Conservation (phyloP, 2,329 filamentous ascomycete genomes). For the Colletotrichum orchidophilum region DNA sequence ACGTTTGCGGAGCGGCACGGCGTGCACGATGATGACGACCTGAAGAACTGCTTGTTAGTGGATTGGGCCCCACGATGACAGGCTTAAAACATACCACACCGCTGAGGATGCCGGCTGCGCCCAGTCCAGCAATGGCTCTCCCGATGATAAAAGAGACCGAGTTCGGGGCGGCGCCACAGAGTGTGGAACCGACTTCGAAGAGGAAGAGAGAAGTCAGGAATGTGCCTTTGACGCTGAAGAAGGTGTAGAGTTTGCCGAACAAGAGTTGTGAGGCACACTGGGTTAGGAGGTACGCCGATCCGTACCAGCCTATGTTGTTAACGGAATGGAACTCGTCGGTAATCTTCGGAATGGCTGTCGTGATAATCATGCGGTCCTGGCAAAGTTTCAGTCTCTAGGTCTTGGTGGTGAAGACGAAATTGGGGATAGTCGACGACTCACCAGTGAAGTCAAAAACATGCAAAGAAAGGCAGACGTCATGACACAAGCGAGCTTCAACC, state of each 20-base stretch:
- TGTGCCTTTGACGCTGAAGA: slow-evolving; percentile 38
- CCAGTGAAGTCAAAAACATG: slow-evolving; percentile 39
- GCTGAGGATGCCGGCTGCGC: slow-evolving; percentile 45
- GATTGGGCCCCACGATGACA: background rate
- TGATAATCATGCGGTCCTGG: slow-evolving; percentile 60
- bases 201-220: slow-evolving; percentile 38
- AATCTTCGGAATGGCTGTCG: slow-evolving; percentile 45
- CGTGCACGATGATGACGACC: slow-evolving; percentile 40
- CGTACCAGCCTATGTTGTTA: slow-evolving; percentile 42
- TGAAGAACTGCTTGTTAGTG: slow-evolving; percentile 48
- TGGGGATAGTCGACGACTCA: background rate
- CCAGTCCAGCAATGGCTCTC: slow-evolving; percentile 47
- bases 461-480: slow-evolving; percentile 38
- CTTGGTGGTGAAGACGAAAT: background rate
- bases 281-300: slow-evolving; percentile 40
- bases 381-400: background rate
- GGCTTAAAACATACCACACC: slow-evolving; percentile 37
- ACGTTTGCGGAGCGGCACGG: slow-evolving; percentile 50
- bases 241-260: slow-evolving; percentile 42
- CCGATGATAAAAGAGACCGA: slow-evolving; percentile 48
- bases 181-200: slow-evolving; percentile 42
- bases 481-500: slow-evolving; percentile 24
- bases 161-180: slow-evolving; percentile 43
- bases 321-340: slow-evolving; percentile 42
- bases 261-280: slow-evolving; percentile 40